These are phyloP conservation scores for Phytophthora megakarya DNA, from an alignment of 352 stramenopile species.

Conservation along the genomic window DNA sequence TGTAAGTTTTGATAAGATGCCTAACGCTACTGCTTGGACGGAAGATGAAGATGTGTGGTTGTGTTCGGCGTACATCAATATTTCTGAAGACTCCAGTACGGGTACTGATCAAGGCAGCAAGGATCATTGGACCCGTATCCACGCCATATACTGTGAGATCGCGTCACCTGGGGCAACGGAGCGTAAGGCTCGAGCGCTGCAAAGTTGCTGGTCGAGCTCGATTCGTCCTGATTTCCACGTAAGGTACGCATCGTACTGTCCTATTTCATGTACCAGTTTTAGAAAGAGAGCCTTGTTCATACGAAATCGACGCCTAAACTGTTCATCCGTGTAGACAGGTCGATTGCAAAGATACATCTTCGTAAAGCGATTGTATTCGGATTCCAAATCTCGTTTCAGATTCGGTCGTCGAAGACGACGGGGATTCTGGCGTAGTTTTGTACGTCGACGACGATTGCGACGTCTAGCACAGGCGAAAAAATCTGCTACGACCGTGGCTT, in stretches of 20 bases:
- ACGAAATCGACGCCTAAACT: constrained; percentile 6
- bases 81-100: background rate
- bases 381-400: background rate
- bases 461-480: too few species aligned
- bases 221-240: too few species aligned
- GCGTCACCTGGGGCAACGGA: background rate
- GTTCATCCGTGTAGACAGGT: constrained; percentile 1
- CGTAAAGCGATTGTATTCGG: background rate
- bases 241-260: background rate
- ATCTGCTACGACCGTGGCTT: too few species aligned
- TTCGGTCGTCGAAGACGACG: background rate
- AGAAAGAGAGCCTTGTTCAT: background rate
- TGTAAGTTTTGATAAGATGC: background rate
- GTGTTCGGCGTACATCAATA: background rate
- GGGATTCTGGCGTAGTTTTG: background rate
- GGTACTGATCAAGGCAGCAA: background rate
- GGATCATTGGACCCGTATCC: too few species aligned
- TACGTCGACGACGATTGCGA: background rate
- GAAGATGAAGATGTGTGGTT: background rate
- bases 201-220: background rate
- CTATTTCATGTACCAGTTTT: background rate
- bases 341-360: background rate
- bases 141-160: background rate
- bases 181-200: background rate
- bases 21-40: background rate